These are phyloP conservation scores for Sugiyamaella sp. DNA, from an alignment of 1,139 yeast genomes.

Conservation along the genomic window DNA sequence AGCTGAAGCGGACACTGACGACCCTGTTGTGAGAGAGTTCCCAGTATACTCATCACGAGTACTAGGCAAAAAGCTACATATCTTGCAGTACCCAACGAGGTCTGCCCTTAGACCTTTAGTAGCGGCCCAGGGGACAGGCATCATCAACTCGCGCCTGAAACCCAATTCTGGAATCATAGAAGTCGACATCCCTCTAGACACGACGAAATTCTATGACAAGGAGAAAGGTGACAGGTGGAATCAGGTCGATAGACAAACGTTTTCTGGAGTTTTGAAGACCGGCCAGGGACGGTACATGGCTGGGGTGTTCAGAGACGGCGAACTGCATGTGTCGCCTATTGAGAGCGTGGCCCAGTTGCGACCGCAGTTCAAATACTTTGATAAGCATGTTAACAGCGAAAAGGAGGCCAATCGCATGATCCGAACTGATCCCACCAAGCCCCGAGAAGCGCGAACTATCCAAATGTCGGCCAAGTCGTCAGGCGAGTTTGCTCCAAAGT, in stretches of 20 bases:
- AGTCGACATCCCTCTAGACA: conserved; percentile 71
- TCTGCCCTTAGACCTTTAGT: conserved; percentile 53
- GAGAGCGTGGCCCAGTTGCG: conserved; percentile 74
- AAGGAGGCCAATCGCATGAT: conserved; percentile 42
- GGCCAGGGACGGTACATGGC: conserved; percentile 59
- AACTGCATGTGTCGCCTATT: conserved; percentile 66
- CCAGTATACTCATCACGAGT: conserved; percentile 58
- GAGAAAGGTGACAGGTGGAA: conserved; percentile 67
- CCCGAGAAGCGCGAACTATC: conserved; percentile 60
- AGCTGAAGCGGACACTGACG: conserved; percentile 46
- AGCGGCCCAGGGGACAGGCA: conserved; percentile 47
- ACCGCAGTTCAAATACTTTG: conserved; percentile 80
- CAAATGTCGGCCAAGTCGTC: conserved; percentile 77
- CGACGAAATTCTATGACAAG: conserved; percentile 64
- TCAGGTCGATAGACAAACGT: conserved; percentile 58
- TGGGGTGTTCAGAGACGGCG: conserved; percentile 53
- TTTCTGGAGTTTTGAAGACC: conserved; percentile 54
- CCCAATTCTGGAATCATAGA: conserved; percentile 62
- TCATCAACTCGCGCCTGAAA: conserved; percentile 60
- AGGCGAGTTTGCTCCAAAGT: conserved; percentile 59
- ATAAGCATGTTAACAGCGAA: conserved; percentile 37
- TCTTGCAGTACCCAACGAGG: conserved; percentile 77
- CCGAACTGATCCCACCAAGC: conserved; percentile 49
- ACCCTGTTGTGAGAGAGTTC: conserved; percentile 75
- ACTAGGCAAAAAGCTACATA: conserved; percentile 42